Conservation (phyloP, 306 rosid species). For the Bauhinia variegata region DNA sequence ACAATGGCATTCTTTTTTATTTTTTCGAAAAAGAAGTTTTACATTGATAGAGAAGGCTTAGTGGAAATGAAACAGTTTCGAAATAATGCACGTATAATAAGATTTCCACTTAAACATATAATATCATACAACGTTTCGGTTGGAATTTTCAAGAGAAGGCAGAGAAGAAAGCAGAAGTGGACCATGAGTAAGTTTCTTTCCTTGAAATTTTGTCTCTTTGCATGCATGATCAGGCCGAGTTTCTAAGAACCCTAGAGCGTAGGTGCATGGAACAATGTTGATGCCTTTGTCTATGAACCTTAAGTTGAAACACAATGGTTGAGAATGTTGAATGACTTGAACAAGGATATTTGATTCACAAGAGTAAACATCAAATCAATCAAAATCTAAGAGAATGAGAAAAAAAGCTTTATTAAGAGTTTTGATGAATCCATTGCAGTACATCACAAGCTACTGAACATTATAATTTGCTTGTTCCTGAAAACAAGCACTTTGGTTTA, state of each 20-base stretch:
- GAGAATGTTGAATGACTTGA: background rate
- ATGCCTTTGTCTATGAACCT: background rate
- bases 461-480: no score
- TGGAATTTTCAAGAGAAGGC: slow-evolving; percentile 52
- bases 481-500: no score
- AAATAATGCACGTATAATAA: background rate
- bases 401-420: no score
- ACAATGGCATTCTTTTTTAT: no score
- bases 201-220: background rate
- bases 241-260: slow-evolving; percentile 7
- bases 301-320: background rate
- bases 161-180: slow-evolving; percentile 43
- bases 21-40: slow-evolving; percentile 1
- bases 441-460: no score
- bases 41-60: no score
- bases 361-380: no score
- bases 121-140: slow-evolving; percentile 40
- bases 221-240: slow-evolving; percentile 5
- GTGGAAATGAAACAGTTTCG: slow-evolving; percentile 21
- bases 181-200: slow-evolving; percentile 55
- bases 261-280: slow-evolving; percentile 6
- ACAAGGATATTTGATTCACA: slow-evolving; percentile 15
- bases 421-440: no score
- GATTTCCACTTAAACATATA: slow-evolving; percentile 1
- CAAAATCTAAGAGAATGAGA: no score